Conservation (phyloP, 306 rosid genomes). For the Crotalaria pallida region DNA sequence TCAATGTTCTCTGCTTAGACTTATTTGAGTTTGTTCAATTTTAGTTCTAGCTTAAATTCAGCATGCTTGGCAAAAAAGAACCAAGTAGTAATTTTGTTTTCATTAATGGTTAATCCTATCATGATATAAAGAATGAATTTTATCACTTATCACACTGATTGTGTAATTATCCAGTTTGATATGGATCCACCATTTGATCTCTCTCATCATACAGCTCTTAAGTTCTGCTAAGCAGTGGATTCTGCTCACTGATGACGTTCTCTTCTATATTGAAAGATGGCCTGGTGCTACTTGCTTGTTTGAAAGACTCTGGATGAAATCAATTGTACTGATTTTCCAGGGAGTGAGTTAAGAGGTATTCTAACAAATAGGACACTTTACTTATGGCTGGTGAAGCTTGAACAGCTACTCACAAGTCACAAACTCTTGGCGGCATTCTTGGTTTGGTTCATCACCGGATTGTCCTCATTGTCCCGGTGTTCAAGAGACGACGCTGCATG, state of each 20-base stretch:
- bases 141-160: not conserved
- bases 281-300: not conserved
- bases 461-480: too few species aligned
- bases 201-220: not conserved
- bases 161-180: not conserved
- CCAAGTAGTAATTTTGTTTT: not conserved
- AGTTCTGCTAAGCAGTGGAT: not conserved
- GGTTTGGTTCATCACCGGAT: too few species aligned
- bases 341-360: not conserved
- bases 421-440: too few species aligned
- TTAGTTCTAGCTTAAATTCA: conserved; percentile 3
- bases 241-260: not conserved
- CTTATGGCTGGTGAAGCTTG: not conserved
- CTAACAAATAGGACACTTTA: not conserved
- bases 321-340: not conserved
- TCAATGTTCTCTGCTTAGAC: not conserved
- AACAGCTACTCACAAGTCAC: not conserved
- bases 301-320: not conserved
- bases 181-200: not conserved
- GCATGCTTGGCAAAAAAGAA: not conserved
- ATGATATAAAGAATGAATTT: not conserved
- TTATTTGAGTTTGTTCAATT: not conserved
- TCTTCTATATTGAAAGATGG: not conserved
- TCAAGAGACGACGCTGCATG: too few species aligned
- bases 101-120: not conserved